Evolutionary conservation across 177 flowering plant genomes (phyloP), one percentile per base, ranked within the genome.

Genomic region (Tripterygium wilfordii): DNA sequence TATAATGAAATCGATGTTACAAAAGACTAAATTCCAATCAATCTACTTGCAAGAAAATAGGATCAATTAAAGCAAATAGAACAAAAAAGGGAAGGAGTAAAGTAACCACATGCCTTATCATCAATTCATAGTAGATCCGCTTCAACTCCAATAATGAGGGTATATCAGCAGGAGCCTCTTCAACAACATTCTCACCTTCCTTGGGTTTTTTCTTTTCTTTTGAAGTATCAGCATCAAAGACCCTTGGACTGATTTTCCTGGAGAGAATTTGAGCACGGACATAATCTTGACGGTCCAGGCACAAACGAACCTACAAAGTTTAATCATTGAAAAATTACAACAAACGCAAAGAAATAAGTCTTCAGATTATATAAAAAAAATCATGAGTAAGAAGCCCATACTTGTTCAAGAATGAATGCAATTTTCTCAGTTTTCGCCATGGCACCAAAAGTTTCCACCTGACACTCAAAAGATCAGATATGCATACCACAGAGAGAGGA

Each of bases 361-460:
- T n/a, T n/a, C n/a, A n/a, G n/a, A n/a, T n/a, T n/a, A n/a, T n/a
- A n/a, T n/a, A n/a, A n/a, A n/a, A n/a, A n/a, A n/a, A n/a, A n/a
- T n/a, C n/a, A n/a, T n/a, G n/a, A n/a, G n/a, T n/a, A n/a, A n/a
- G n/a, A 31, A 25, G 8, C 0, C 8, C 67, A 38, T 80, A 88
- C 98, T 71, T 92, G 98, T 57, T 88, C 98, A 49, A 92, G 96
- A 55, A 92, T 92, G 64, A 92, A 92, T 0, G 94, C 95, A 60
- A 88, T 84, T 55, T 88, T 92, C 64, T 92, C 98, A 13, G 98
- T 92, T 69, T 92, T 92, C 18, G 98, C 96, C 98, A 88, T 92
- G 14, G 91, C 96, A 49, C 98, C 98, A 80, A 92, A 92, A 19
- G 98, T 92, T 66, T 92, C 98, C 48, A 92, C 98, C 98, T 92